These are phyloP conservation scores for Adansonia madagascariensis DNA, from an alignment of 441 rosid species.

Conservation along the genomic window DNA sequence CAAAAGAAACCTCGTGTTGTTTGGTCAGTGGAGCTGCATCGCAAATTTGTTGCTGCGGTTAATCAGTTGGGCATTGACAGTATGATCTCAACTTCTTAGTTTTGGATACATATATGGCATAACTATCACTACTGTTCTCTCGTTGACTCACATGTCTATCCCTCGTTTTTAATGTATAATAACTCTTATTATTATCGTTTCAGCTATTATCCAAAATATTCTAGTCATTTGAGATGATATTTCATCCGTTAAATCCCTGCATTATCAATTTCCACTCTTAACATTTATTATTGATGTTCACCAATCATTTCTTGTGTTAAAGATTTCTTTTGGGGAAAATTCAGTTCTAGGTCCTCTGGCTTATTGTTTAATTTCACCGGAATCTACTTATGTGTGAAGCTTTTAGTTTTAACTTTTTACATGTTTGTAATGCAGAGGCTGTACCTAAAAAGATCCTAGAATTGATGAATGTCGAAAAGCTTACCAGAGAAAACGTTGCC, in stretches of 20 bases:
- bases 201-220: neutral
- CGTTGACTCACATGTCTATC: slow-evolving; percentile 5
- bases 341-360: slow-evolving; percentile 11
- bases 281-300: neutral
- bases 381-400: neutral
- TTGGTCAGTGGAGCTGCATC: slow-evolving; percentile 66
- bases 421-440: slow-evolving; percentile 54
- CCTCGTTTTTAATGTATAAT: neutral
- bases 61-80: slow-evolving; percentile 64
- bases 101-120: neutral
- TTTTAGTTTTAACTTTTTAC: neutral
- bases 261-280: neutral
- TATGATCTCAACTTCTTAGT: slow-evolving; percentile 41
- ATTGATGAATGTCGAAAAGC: slow-evolving; percentile 66
- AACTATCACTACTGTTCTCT: neutral
- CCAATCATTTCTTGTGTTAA: slow-evolving; percentile 1
- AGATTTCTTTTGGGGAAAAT: slow-evolving; percentile 8
- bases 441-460: slow-evolving; percentile 74
- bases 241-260: neutral
- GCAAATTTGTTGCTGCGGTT: slow-evolving; percentile 61
- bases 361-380: neutral
- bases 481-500: slow-evolving; percentile 71
- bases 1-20: slow-evolving; percentile 71
- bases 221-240: neutral
- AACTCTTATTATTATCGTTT: slow-evolving; percentile 1